phyloP scores from a whole-genome alignment of 768 basidiomycete genomes.

The Trametes gibbosa region DNA sequence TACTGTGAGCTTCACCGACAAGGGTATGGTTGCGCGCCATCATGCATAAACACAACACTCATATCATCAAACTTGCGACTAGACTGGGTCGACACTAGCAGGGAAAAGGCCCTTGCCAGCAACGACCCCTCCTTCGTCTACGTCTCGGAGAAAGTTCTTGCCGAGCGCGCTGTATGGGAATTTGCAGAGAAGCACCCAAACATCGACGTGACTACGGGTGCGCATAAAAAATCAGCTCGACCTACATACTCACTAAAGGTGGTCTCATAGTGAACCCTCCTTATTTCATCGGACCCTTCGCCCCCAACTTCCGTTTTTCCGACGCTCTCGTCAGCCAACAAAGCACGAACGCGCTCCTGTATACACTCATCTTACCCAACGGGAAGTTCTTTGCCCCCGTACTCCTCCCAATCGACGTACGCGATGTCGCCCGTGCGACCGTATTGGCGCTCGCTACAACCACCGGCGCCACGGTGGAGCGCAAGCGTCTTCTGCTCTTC shows the following conservation, averaged over 20 bases:
- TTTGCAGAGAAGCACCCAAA: slow-evolving; percentile 27
- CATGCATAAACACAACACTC: not conserved
- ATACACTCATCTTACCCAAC: not conserved
- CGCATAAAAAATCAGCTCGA: not conserved
- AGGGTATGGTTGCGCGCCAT: not conserved
- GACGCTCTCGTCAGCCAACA: not conserved
- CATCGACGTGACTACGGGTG: slow-evolving; percentile 25
- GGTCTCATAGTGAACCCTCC: slow-evolving; percentile 8
- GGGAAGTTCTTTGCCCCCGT: not conserved
- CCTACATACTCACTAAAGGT: not conserved
- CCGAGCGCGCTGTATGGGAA: slow-evolving; percentile 31
- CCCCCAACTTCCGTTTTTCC: slow-evolving; percentile 8
- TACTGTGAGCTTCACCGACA: not conserved
- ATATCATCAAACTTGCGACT: not conserved
- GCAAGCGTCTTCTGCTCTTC: slow-evolving; percentile 11
- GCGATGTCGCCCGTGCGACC: slow-evolving; percentile 34
- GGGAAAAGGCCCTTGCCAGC: slow-evolving; percentile 20
- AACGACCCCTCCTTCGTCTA: slow-evolving; percentile 15
- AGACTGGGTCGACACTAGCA: slow-evolving; percentile 26
- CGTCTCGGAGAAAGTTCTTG: slow-evolving; percentile 25
- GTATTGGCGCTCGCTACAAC: slow-evolving; percentile 24
- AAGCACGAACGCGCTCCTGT: slow-evolving; percentile 7
- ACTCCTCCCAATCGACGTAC: slow-evolving; percentile 28
- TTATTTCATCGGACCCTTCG: slow-evolving; percentile 16
- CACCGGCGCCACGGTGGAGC: not conserved